These are phyloP conservation scores for Starmera dryadoides DNA, from an alignment of 805 yeast genomes.

Conservation along the genomic window DNA sequence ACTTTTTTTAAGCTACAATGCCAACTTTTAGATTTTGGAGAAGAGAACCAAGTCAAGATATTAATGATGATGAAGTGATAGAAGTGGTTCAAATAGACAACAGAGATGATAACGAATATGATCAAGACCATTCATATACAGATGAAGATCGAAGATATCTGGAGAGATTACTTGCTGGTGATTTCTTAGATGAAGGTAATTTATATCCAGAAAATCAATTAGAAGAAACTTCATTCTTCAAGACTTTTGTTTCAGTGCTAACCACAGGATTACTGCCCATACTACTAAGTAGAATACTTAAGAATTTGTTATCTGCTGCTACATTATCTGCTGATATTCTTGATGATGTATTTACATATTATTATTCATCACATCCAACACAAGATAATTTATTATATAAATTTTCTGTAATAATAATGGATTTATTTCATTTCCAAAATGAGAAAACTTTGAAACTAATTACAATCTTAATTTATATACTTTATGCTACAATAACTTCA, in stretches of 20 bases:
- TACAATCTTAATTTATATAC: constrained; percentile 6
- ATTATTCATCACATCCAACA: background rate
- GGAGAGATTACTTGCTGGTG: background rate
- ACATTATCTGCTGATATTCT: constrained; percentile 12
- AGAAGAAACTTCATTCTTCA: background rate
- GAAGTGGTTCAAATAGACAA: background rate
- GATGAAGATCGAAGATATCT: background rate
- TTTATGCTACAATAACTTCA: constrained; percentile 8
- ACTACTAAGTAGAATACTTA: constrained; percentile 2
- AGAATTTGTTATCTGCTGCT: constrained; percentile 8
- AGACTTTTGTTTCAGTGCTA: constrained; percentile 4
- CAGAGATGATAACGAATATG: background rate
- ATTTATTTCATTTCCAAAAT: constrained; percentile 1
- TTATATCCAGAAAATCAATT: background rate
- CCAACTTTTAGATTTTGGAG: background rate
- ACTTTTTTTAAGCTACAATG: background rate
- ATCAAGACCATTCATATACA: background rate
- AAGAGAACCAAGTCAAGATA: background rate
- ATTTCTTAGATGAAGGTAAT: background rate
- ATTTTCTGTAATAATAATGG: constrained; percentile 5
- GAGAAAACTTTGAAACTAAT: constrained; percentile 1
- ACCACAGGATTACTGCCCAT: constrained; percentile 8
- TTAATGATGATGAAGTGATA: background rate
- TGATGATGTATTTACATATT: constrained; percentile 6
- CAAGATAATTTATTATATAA: constrained; percentile 5